Base-by-base conservation (phyloP, 257 asterid species). In the Jasminum sambac region DNA sequence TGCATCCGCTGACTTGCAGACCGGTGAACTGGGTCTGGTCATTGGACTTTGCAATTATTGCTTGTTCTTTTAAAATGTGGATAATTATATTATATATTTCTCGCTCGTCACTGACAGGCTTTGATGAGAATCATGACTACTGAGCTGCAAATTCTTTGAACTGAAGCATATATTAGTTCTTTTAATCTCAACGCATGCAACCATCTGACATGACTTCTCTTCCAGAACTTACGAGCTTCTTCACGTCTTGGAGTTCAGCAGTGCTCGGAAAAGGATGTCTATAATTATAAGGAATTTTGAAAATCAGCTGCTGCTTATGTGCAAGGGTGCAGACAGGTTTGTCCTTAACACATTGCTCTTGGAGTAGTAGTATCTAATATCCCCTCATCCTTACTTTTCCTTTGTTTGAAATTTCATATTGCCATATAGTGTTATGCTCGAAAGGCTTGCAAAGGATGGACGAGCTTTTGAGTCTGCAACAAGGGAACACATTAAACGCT, bases 241-340 rank as follows among this genome's bases (percentile, higher is more conserved):
- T 76, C 96, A 89, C 63, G 83, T 89, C 76, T 74, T 94, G 79
- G 98, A 94, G 95, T 94, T 94, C 82, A 94, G 96, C 59, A 88
- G 96, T 78, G 89, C 91, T 73, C 88, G 98, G 74, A 89, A 81
- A 87, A 89, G 97, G 81, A 94, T 94, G 98, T 94, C 98, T 0
- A 97, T 91, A 52, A 88, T 94, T 48, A 88, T 94, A 50, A 85
- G 81, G 66, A 89, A 83, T 59, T 74, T 50, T 8, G 92, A 89
- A 79, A 81, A 88, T 67, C 92, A 86, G 81, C 79, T 91, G 77
- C 79, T 94, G 70, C 96, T 94, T 70, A 87, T 94, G 38, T 85
- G 89, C 87, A 94, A 94, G 85, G 98, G 98, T 39, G 97, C 98
- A 9, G 98, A 94, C 89, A 91, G 92, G 98, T 93, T 67, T 74